phyloP scores from a whole-genome alignment of 495 filamentous ascomycete genomes.

The Neurospora sp. region DNA sequence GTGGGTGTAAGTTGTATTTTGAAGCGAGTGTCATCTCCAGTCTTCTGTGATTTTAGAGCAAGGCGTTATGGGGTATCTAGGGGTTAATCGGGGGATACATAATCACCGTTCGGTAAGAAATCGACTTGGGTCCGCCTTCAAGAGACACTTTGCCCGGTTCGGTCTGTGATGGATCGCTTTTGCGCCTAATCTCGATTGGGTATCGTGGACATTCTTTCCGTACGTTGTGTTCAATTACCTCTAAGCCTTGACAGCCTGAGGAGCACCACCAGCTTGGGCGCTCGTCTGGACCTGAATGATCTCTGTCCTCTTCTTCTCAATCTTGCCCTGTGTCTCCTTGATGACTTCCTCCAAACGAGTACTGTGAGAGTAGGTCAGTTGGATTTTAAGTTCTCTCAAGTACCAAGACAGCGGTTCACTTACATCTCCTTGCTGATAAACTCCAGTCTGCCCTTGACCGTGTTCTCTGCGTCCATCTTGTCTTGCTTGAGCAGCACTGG shows the following conservation, averaged over 20 bases:
- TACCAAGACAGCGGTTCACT: background rate
- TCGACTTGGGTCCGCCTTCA: background rate
- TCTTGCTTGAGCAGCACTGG: conserved; percentile 94
- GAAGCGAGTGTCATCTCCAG: background rate
- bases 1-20: background rate
- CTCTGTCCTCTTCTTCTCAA: conserved; percentile 61
- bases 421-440: conserved; percentile 95
- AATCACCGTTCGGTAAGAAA: background rate
- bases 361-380: conserved; percentile 31
- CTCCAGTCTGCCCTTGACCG: conserved; percentile 79
- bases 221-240: background rate
- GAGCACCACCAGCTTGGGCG: conserved; percentile 24
- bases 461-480: conserved; percentile 72
- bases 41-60: conserved; percentile 4
- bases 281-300: conserved; percentile 38
- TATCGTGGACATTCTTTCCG: background rate
- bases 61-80: conserved; percentile 12
- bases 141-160: background rate
- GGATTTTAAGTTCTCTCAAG: too few species aligned
- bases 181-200: background rate
- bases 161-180: background rate
- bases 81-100: background rate
- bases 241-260: conserved; percentile 16
- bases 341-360: conserved; percentile 77
- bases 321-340: conserved; percentile 64